These are phyloP conservation scores for Chondrus crispus DNA, from an alignment of 23 red algal species.

Conservation along the genomic window DNA sequence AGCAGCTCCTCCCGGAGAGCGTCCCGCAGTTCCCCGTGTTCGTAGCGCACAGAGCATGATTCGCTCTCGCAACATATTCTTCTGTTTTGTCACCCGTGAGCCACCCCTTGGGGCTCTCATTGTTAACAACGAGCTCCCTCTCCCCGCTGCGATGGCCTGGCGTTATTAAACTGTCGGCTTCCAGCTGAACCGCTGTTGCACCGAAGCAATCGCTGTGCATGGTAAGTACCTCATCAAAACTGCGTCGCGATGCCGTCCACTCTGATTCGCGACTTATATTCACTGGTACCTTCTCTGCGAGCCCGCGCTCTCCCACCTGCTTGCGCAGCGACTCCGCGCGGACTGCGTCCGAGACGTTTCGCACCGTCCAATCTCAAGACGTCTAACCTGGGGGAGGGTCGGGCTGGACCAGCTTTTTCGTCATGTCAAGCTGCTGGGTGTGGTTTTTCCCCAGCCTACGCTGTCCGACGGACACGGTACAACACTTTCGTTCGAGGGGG, in stretches of 20 bases:
- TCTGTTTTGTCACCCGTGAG: background rate
- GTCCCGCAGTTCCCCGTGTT: background rate
- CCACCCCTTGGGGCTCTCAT: conserved; percentile 19
- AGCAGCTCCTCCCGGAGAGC: background rate
- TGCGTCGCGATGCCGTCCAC: background rate
- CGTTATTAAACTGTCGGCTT: conserved; percentile 64
- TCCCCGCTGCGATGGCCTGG: conserved; percentile 93
- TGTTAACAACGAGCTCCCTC: conserved; percentile 71
- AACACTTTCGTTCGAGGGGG: background rate
- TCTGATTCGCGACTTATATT: conserved; percentile 64
- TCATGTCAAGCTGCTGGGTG: conserved; percentile 60
- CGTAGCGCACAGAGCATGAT: background rate
- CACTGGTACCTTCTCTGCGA: conserved; percentile 51
- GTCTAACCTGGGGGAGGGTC: conserved; percentile 2
- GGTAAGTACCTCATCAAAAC: conserved; percentile 63
- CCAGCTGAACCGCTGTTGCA: conserved; percentile 82
- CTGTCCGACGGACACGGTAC: conserved; percentile 87
- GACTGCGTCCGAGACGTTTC: conserved; percentile 45
- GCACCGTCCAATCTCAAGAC: conserved; percentile 78
- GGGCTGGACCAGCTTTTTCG: background rate
- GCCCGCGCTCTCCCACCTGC: background rate
- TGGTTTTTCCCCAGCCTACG: conserved; percentile 93
- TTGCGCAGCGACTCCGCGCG: conserved; percentile 49
- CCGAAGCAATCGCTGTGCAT: conserved; percentile 98
- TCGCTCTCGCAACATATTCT: conserved; percentile 21